These are phyloP conservation scores for Aspergillus versicolor DNA, from an alignment of 2,329 filamentous ascomycete species.

Conservation along the genomic window DNA sequence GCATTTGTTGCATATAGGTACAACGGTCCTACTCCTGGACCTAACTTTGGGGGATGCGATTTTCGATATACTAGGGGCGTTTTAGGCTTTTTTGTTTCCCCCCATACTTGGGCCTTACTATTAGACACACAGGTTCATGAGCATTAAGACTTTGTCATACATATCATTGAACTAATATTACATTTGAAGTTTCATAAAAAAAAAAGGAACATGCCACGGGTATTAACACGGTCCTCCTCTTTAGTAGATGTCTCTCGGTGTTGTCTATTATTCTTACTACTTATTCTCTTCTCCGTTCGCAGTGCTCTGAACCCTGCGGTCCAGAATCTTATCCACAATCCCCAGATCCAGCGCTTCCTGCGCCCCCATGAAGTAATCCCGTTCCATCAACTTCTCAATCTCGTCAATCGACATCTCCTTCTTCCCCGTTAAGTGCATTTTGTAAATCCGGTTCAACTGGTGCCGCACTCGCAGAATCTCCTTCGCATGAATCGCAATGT, in stretches of 20 bases:
- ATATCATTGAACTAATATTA: constrained; percentile 8
- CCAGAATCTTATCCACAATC: constrained; percentile 86
- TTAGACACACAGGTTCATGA: constrained; percentile 3
- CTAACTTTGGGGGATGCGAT: neutral
- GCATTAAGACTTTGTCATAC: constrained; percentile 4
- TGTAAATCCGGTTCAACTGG: constrained; percentile 88
- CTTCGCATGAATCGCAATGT: constrained; percentile 96
- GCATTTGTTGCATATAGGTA: neutral
- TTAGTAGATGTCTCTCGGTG: neutral
- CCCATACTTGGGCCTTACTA: neutral
- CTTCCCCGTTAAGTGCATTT: constrained; percentile 70
- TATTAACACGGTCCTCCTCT: constrained; percentile 1
- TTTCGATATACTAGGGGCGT: constrained; percentile 7
- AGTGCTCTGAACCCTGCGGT: constrained; percentile 33
- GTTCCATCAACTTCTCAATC: constrained; percentile 93
- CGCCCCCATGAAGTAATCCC: constrained; percentile 90
- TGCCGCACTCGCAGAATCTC: constrained; percentile 86
- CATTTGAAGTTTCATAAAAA: neutral
- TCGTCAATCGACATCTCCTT: constrained; percentile 73
- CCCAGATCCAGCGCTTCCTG: constrained; percentile 86
- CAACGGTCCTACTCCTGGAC: neutral
- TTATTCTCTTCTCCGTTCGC: constrained; percentile 24
- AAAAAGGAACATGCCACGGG: neutral
- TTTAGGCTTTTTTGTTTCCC: neutral
- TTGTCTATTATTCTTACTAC: neutral